These are phyloP conservation scores for Coprinopsis sp. DNA, from an alignment of 768 basidiomycete species.

Conservation along the genomic window DNA sequence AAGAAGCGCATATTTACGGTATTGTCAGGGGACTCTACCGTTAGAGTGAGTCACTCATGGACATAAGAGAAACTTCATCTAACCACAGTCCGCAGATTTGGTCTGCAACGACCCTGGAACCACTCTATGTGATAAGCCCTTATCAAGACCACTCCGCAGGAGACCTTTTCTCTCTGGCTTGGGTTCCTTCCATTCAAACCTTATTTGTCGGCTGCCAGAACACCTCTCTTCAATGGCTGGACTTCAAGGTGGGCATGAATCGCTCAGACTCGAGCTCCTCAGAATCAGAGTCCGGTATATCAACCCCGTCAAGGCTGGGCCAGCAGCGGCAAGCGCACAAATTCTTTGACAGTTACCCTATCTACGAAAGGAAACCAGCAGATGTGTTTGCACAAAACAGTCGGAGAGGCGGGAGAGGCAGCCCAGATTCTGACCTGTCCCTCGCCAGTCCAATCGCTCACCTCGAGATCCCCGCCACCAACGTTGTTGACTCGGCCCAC, in stretches of 20 bases:
- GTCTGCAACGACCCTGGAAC: conserved; percentile 64
- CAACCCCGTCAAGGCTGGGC: conserved; percentile 29
- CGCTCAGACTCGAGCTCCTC: conserved; percentile 16
- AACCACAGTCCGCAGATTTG: conserved; percentile 54
- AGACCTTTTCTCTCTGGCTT: conserved; percentile 82
- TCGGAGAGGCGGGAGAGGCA: conserved; percentile 22
- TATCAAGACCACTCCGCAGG: conserved; percentile 78
- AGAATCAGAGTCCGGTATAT: conserved; percentile 27
- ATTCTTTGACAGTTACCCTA: conserved; percentile 89
- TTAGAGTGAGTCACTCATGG: conserved; percentile 52
- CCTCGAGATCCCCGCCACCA: conserved; percentile 56
- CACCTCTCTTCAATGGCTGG: conserved; percentile 88
- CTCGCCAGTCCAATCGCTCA: conserved; percentile 26
- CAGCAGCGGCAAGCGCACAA: conserved; percentile 61
- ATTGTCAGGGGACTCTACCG: conserved; percentile 79
- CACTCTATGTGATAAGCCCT: conserved; percentile 71
- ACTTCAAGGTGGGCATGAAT: conserved; percentile 36
- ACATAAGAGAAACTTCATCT: neutral
- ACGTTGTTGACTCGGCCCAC: conserved; percentile 86
- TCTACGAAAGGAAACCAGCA: conserved; percentile 60
- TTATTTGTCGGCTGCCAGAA: conserved; percentile 90
- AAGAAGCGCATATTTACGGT: conserved; percentile 1
- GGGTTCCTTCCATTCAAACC: conserved; percentile 63
- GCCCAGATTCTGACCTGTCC: conserved; percentile 29
- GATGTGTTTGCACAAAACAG: conserved; percentile 65